Conservation (phyloP, 257 asterid genomes). For the Solanum chmielewskii region DNA sequence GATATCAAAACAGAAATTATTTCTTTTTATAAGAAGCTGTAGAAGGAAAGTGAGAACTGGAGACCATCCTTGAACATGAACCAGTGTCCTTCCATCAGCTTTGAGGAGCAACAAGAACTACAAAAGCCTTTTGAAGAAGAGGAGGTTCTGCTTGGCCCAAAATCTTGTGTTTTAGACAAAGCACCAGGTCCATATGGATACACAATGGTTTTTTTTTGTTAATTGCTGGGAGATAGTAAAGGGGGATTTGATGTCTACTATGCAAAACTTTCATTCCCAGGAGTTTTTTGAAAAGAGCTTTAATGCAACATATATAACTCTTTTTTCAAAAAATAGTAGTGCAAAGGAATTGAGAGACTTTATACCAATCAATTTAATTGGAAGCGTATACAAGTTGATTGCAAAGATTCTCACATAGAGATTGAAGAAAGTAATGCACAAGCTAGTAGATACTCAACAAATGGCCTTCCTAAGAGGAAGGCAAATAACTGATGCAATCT, state of each 20-base stretch:
- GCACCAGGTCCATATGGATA: neutral
- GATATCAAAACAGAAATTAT: neutral
- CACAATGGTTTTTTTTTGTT: neutral
- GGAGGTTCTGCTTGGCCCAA: neutral
- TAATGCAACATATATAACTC: neutral
- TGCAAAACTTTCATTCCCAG: neutral
- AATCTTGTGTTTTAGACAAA: neutral
- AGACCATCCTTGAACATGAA: neutral
- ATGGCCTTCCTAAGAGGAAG: neutral
- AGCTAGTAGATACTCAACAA: neutral
- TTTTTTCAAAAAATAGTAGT: too few relatives aligned
- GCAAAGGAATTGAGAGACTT: neutral
- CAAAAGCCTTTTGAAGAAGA: neutral
- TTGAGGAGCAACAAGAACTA: neutral
- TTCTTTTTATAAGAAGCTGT: too few relatives aligned
- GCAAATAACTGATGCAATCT: neutral
- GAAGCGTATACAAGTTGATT: neutral
- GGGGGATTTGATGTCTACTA: neutral
- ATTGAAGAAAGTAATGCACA: neutral
- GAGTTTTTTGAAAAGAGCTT: neutral
- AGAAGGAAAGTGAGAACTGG: neutral
- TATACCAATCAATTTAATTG: neutral
- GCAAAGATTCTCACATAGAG: neutral
- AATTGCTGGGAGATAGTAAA: neutral
- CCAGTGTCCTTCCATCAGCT: neutral